Evolutionary conservation across 441 rosid species (phyloP).

Genomic region (California macrophylla): DNA sequence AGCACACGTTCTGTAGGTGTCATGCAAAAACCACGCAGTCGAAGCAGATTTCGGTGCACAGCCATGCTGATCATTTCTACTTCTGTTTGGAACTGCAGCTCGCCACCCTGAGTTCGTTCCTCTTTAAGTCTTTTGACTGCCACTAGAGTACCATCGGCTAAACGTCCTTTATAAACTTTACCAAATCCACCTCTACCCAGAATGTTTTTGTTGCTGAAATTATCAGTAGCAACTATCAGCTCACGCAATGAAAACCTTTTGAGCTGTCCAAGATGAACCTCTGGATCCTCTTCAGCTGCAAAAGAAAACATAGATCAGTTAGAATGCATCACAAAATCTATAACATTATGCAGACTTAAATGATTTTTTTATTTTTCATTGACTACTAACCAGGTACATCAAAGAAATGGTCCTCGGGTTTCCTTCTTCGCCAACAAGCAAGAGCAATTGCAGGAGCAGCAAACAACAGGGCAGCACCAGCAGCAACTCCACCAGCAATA

Average conservation of each 20-base stretch:
- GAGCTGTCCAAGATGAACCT: constrained; percentile 17
- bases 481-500: constrained; percentile 17
- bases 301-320: neutral
- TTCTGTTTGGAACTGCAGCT: constrained; percentile 16
- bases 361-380: neutral
- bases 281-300: constrained; percentile 18
- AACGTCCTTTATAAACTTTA: constrained; percentile 14
- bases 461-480: constrained; percentile 14
- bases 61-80: constrained; percentile 18
- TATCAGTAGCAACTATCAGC: constrained; percentile 13
- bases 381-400: constrained; percentile 17
- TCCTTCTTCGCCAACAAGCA: constrained; percentile 13
- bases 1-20: constrained; percentile 15
- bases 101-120: constrained; percentile 14
- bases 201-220: constrained; percentile 15
- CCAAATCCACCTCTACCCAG: constrained; percentile 15
- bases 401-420: constrained; percentile 12
- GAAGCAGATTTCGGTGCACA: constrained; percentile 14
- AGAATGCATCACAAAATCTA: neutral
- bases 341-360: neutral
- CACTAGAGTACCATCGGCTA: constrained; percentile 13
- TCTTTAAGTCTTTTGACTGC: constrained; percentile 16
- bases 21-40: constrained; percentile 17
- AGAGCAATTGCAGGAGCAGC: constrained; percentile 17
- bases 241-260: constrained; percentile 16